Percentiles rank a stretch among this genome's conserved stretches.
These are phyloP conservation scores for Typha latifolia DNA, from an alignment of 176 grass and related monocot species.

Conservation along the genomic window DNA sequence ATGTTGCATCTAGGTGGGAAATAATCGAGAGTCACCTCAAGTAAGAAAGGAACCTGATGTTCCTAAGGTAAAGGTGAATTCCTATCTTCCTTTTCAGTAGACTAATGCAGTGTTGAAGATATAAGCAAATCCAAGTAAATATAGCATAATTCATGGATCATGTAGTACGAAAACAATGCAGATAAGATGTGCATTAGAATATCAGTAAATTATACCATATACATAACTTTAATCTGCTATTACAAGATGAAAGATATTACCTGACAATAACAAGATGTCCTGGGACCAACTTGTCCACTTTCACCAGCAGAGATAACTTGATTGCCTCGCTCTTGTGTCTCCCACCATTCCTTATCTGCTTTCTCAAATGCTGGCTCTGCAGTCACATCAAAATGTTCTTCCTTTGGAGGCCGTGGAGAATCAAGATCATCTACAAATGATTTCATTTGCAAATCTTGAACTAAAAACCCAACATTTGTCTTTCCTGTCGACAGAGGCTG, in stretches of 20 bases:
- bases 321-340: slow-evolving; percentile 45
- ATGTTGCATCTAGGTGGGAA: too few species aligned
- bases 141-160: too few species aligned
- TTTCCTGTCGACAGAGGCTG: slow-evolving; percentile 26
- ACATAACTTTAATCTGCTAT: too few species aligned
- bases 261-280: slow-evolving; percentile 54
- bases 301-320: slow-evolving; percentile 50
- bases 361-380: slow-evolving; percentile 21
- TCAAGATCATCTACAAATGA: slow-evolving; percentile 56
- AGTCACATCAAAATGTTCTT: slow-evolving; percentile 13
- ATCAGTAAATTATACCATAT: not conserved
- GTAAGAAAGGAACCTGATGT: too few species aligned
- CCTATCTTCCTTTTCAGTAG: too few species aligned
- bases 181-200: not conserved
- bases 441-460: slow-evolving; percentile 54
- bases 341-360: slow-evolving; percentile 60
- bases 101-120: too few species aligned
- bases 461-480: slow-evolving; percentile 30
- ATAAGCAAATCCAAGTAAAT: too few species aligned
- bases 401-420: slow-evolving; percentile 29
- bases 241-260: slow-evolving; percentile 23
- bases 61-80: too few species aligned
- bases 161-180: too few species aligned
- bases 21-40: too few species aligned
- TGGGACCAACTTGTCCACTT: slow-evolving; percentile 61